Conservation (phyloP, 805 yeast genomes). For the Yamadazyma sp. region DNA sequence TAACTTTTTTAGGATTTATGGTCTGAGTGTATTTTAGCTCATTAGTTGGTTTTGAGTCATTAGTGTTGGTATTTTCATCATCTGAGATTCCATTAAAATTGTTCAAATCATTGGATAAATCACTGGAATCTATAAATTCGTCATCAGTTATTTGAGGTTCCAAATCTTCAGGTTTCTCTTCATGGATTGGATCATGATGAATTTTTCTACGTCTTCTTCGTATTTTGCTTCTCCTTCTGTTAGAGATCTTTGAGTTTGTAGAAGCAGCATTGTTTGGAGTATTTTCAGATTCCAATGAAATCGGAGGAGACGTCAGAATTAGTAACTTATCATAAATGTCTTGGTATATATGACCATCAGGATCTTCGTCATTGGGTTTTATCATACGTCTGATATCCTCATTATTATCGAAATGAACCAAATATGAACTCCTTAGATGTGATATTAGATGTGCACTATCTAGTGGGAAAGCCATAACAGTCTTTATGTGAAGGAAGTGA, state of each 20-base stretch:
- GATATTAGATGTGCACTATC: slow-evolving; percentile 28
- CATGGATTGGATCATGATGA: background rate
- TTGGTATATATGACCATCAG: slow-evolving; percentile 9
- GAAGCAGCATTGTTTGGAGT: background rate
- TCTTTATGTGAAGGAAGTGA: too few relatives aligned
- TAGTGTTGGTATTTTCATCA: background rate
- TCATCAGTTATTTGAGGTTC: slow-evolving; percentile 4
- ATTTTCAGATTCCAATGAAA: slow-evolving; percentile 7
- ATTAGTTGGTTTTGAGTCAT: background rate
- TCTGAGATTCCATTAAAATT: slow-evolving; percentile 1
- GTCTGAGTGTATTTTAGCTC: slow-evolving; percentile 10
- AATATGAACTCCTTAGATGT: slow-evolving; percentile 26
- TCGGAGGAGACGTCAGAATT: slow-evolving; percentile 30
- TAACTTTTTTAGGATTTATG: slow-evolving; percentile 8
- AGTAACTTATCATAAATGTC: slow-evolving; percentile 9
- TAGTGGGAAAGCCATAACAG: slow-evolving; percentile 39
- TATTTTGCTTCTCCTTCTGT: slow-evolving; percentile 1
- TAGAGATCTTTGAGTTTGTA: background rate
- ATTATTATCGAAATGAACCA: slow-evolving; percentile 21
- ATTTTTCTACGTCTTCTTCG: slow-evolving; percentile 2
- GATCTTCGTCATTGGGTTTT: slow-evolving; percentile 14
- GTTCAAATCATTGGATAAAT: background rate
- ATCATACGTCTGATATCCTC: slow-evolving; percentile 21
- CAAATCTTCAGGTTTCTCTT: background rate
- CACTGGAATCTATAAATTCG: background rate